Percentiles rank a stretch among this genome's conserved stretches.
Evolutionary conservation across 208 protist species (phyloP).

Genomic region (Wallacemonas sp.): DNA sequence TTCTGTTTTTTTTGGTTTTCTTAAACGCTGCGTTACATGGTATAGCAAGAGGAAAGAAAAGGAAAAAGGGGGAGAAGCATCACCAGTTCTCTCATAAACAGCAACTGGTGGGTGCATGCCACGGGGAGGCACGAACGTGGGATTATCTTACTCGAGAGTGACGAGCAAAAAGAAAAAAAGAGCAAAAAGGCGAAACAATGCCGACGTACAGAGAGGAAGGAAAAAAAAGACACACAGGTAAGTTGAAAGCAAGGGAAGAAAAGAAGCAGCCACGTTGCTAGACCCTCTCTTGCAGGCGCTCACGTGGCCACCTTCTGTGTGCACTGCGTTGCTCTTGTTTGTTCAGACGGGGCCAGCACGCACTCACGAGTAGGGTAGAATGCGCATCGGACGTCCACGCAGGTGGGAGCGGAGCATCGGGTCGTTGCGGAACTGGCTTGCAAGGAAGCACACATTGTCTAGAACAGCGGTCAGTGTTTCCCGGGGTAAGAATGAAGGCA

Average conservation of each 20-base stretch:
- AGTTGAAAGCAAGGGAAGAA: not conserved
- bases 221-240: not conserved
- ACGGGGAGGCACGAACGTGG: too few species aligned
- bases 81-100: too few species aligned
- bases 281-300: too few species aligned
- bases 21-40: not conserved
- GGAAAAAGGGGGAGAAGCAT: not conserved
- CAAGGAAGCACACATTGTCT: slow-evolving; percentile 72
- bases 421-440: slow-evolving; percentile 50
- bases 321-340: not conserved
- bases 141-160: too few species aligned
- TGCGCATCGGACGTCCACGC: slow-evolving; percentile 9
- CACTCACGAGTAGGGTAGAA: slow-evolving; percentile 26
- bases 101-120: too few species aligned
- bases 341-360: not conserved
- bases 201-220: not conserved
- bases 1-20: not conserved
- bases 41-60: slow-evolving; percentile 13
- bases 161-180: slow-evolving; percentile 24
- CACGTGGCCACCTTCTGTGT: too few species aligned
- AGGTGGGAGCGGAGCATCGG: slow-evolving; percentile 48
- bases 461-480: slow-evolving; percentile 31
- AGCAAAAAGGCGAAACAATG: slow-evolving; percentile 5
- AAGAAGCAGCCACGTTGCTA: too few species aligned
- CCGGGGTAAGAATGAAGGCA: slow-evolving; percentile 37